phyloP scores from a whole-genome alignment of 345 rosid genomes.

The Firmiana major region DNA sequence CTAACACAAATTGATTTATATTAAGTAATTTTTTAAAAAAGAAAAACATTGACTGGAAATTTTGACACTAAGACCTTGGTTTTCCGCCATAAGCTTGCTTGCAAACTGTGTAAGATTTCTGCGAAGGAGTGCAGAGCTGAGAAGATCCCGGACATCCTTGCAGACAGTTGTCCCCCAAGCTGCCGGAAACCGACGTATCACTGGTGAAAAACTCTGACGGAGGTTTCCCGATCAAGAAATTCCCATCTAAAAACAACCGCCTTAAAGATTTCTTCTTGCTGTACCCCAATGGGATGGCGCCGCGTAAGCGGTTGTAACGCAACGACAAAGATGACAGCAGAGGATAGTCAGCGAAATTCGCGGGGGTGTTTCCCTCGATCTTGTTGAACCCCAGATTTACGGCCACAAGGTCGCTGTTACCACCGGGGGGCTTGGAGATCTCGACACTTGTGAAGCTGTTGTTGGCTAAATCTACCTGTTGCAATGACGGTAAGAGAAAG shows the following conservation, averaged over 20 bases:
- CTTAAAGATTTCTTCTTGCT: slow-evolving; percentile 48
- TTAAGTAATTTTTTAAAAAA: background rate
- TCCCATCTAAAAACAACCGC: slow-evolving; percentile 75
- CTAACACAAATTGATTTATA: background rate
- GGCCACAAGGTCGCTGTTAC: slow-evolving; percentile 57
- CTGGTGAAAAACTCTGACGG: slow-evolving; percentile 47
- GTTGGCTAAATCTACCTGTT: slow-evolving; percentile 73
- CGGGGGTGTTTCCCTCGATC: slow-evolving; percentile 52
- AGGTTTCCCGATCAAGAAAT: slow-evolving; percentile 76
- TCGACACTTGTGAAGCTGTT: slow-evolving; percentile 56
- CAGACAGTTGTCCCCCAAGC: slow-evolving; percentile 88
- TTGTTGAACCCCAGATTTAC: slow-evolving; percentile 74
- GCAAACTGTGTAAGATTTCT: slow-evolving; percentile 65
- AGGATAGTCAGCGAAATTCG: slow-evolving; percentile 51
- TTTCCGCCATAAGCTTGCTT: slow-evolving; percentile 78
- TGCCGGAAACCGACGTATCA: slow-evolving; percentile 48
- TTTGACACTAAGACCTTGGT: slow-evolving; percentile 41
- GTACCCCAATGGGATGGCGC: slow-evolving; percentile 61
- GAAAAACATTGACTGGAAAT: background rate
- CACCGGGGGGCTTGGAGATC: slow-evolving; percentile 37
- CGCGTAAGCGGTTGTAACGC: slow-evolving; percentile 68
- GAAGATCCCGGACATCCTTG: slow-evolving; percentile 69
- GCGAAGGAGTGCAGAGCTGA: slow-evolving; percentile 72
- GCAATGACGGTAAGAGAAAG: slow-evolving; percentile 61
- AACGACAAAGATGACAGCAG: slow-evolving; percentile 61